A percentile compares a stretch with the other conserved stretches of the same genome.
phyloP scores from a whole-genome alignment of 768 basidiomycete species.

The Panaeolus cyanescens region DNA sequence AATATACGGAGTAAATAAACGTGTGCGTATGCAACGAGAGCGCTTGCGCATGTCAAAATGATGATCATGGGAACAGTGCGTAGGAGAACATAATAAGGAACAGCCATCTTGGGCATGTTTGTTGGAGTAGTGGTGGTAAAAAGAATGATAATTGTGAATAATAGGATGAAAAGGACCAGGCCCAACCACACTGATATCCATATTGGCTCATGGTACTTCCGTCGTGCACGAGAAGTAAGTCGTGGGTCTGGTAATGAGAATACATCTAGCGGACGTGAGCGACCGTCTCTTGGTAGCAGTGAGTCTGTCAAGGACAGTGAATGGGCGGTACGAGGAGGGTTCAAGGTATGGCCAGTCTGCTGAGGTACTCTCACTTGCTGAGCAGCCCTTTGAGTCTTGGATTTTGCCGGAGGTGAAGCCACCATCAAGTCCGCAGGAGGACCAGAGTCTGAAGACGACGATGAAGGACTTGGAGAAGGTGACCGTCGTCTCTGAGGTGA shows the following conservation, averaged over 20 bases:
- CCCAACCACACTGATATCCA: slow-evolving; percentile 73
- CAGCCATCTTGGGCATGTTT: slow-evolving; percentile 32
- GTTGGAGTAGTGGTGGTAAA: slow-evolving; percentile 54
- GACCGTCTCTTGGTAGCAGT: slow-evolving; percentile 73
- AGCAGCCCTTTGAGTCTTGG: slow-evolving; percentile 18
- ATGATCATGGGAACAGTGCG: slow-evolving; percentile 79
- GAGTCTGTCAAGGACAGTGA: slow-evolving; percentile 81
- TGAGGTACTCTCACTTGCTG: slow-evolving; percentile 16
- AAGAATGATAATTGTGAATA: slow-evolving; percentile 67
- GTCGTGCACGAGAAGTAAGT: slow-evolving; percentile 59
- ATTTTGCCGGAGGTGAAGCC: slow-evolving; percentile 25
- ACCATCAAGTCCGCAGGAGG: slow-evolving; percentile 46
- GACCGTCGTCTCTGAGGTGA: slow-evolving; percentile 49
- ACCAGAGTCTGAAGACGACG: slow-evolving; percentile 41
- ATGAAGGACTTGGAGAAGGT: slow-evolving; percentile 37
- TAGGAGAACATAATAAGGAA: slow-evolving; percentile 72
- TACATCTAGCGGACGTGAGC: slow-evolving; percentile 61
- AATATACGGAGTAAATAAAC: slow-evolving; percentile 79
- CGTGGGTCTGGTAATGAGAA: slow-evolving; percentile 81
- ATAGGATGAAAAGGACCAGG: slow-evolving; percentile 57
- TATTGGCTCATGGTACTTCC: slow-evolving; percentile 73
- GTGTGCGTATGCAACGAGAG: slow-evolving; percentile 71
- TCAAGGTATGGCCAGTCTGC: slow-evolving; percentile 45
- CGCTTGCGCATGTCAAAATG: slow-evolving; percentile 71
- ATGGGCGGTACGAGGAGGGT: slow-evolving; percentile 34